phyloP scores from a whole-genome alignment of 139 green algal genomes.

The Asterochloris sp. region DNA sequence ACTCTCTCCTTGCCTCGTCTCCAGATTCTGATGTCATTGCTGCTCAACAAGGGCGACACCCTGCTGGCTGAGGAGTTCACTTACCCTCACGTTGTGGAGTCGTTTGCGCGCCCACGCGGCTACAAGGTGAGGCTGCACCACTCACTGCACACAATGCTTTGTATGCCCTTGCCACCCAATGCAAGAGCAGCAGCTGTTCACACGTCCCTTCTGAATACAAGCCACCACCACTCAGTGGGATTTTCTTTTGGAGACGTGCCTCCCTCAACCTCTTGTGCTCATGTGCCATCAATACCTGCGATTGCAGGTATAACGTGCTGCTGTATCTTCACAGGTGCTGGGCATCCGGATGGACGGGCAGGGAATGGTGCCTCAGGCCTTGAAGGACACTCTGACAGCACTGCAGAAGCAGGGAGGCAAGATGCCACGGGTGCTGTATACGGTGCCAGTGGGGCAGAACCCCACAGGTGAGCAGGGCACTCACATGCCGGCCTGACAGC shows the following conservation, averaged over 20 bases:
- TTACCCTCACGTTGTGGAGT: constrained; percentile 64
- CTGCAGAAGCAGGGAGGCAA: background rate
- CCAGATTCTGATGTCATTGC: constrained; percentile 38
- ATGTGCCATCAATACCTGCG: no score
- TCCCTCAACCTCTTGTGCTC: no score
- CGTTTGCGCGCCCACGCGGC: constrained; percentile 49
- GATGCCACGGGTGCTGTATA: constrained; percentile 54
- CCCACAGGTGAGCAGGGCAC: constrained; percentile 48
- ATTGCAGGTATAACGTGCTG: no score
- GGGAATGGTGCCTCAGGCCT: constrained; percentile 49
- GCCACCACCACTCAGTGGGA: no score
- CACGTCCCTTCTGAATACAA: no score
- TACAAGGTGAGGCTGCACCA: constrained; percentile 29
- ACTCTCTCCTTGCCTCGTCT: background rate
- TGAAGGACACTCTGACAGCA: constrained; percentile 8
- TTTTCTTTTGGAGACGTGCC: no score
- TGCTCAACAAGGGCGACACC: constrained; percentile 55
- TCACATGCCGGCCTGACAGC: background rate
- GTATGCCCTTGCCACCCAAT: no score
- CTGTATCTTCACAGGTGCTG: background rate
- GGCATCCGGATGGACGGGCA: constrained; percentile 45
- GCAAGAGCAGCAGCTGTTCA: no score
- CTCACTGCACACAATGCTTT: constrained; percentile 24
- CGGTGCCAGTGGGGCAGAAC: constrained; percentile 76
- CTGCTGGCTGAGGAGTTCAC: constrained; percentile 68